phyloP scores from a whole-genome alignment of 352 stramenopile species.

The Pelagophyceae sp. region DNA sequence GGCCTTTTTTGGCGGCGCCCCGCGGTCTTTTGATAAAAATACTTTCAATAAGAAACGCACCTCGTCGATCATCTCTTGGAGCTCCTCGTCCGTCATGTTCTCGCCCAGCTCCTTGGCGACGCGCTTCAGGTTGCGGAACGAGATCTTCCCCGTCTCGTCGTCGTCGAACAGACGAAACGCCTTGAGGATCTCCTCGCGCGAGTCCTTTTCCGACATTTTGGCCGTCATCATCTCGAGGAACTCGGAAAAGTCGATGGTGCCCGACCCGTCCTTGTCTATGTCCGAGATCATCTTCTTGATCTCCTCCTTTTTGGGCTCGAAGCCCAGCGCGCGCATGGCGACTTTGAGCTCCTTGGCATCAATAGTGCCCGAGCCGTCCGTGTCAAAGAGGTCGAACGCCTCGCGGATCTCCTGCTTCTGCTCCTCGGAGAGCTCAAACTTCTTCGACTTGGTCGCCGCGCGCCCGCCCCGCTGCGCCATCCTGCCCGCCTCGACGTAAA shows the following conservation, averaged over 20 bases:
- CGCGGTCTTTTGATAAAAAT: no score
- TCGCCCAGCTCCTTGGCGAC: constrained; percentile 96
- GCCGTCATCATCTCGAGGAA: constrained; percentile 93
- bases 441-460: constrained; percentile 45
- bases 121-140: constrained; percentile 89
- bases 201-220: constrained; percentile 92
- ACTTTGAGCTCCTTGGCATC: constrained; percentile 93
- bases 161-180: constrained; percentile 87
- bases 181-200: constrained; percentile 85
- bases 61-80: constrained; percentile 98
- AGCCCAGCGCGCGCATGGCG: constrained; percentile 88
- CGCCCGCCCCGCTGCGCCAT: not conserved
- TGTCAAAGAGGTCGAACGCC: constrained; percentile 94
- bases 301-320: constrained; percentile 92
- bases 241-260: constrained; percentile 90
- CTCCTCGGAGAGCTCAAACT: constrained; percentile 85
- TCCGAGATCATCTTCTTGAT: constrained; percentile 94
- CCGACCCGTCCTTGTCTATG: constrained; percentile 88
- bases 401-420: constrained; percentile 90
- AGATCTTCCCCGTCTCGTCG: constrained; percentile 92
- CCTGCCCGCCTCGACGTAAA: no score
- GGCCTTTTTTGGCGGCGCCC: no score
- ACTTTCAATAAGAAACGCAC: no score
- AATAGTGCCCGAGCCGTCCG: constrained; percentile 84
- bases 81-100: constrained; percentile 95